Conservation (phyloP, 2,329 filamentous ascomycete genomes). For the Penicillium sp. region DNA sequence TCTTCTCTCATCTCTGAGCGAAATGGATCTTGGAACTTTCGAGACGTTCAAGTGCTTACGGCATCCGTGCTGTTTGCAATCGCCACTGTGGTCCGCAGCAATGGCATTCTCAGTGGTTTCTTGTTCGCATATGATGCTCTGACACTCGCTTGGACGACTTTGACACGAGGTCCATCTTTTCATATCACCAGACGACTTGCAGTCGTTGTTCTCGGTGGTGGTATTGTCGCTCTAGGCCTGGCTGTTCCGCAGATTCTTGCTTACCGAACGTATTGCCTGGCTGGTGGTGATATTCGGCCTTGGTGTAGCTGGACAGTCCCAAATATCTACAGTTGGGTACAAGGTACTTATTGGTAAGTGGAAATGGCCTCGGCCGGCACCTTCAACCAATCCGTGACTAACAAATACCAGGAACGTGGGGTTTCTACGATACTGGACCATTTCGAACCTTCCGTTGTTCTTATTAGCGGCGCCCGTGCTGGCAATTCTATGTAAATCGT, state of each 20-base stretch:
- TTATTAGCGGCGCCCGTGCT: slow-evolving; percentile 74
- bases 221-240: slow-evolving; percentile 61
- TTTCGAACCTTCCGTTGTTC: slow-evolving; percentile 81
- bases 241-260: slow-evolving; percentile 68
- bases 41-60: slow-evolving; percentile 50
- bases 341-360: slow-evolving; percentile 79
- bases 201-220: slow-evolving; percentile 60
- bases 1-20: slow-evolving; percentile 36
- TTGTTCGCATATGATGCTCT: slow-evolving; percentile 62
- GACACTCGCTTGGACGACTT: slow-evolving; percentile 39
- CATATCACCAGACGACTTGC: slow-evolving; percentile 49
- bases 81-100: slow-evolving; percentile 71
- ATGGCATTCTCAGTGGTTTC: slow-evolving; percentile 76
- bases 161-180: slow-evolving; percentile 33
- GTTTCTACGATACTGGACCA: slow-evolving; percentile 83
- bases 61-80: slow-evolving; percentile 66
- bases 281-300: slow-evolving; percentile 43
- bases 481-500: slow-evolving; percentile 59
- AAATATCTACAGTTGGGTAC: slow-evolving; percentile 88
- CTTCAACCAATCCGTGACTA: slow-evolving; percentile 1
- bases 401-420: slow-evolving; percentile 66
- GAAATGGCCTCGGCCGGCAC: no score
- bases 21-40: slow-evolving; percentile 21
- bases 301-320: slow-evolving; percentile 74
- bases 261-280: slow-evolving; percentile 63